Evolutionary conservation across 768 basidiomycete genomes (phyloP).

Genomic region (Kwoniella dejecticola): DNA sequence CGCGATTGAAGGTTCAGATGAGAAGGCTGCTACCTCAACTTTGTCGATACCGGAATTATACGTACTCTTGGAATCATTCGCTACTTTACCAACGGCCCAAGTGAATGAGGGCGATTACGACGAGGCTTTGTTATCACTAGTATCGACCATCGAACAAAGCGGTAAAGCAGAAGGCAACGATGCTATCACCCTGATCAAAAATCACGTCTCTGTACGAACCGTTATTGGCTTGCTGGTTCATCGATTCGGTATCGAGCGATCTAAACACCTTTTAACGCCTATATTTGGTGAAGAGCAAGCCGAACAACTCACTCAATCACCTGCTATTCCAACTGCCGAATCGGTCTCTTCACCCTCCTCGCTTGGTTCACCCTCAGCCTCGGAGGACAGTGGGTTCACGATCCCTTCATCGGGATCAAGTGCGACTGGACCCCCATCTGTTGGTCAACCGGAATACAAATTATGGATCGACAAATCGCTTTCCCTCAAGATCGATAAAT

Average conservation of each 20-base stretch:
- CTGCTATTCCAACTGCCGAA: background rate
- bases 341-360: slow-evolving; percentile 12
- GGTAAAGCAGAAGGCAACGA: background rate
- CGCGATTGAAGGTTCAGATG: too few species aligned
- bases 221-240: slow-evolving; percentile 12
- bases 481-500: slow-evolving; percentile 30
- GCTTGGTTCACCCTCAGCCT: background rate
- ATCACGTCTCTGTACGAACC: background rate
- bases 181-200: background rate
- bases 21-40: too few species aligned
- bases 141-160: slow-evolving; percentile 21
- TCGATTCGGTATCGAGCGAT: slow-evolving; percentile 17
- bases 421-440: slow-evolving; percentile 1
- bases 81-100: background rate
- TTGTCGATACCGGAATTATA: slow-evolving; percentile 8
- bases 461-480: slow-evolving; percentile 20
- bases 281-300: slow-evolving; percentile 13
- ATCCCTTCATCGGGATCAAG: background rate
- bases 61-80: slow-evolving; percentile 20
- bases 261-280: slow-evolving; percentile 8
- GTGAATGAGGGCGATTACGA: slow-evolving; percentile 29
- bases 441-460: slow-evolving; percentile 3
- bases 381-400: slow-evolving; percentile 1
- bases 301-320: background rate
- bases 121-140: slow-evolving; percentile 25